Evolutionary conservation across 2,329 filamentous ascomycete genomes (phyloP).

Genomic region (Fusarium sp.): DNA sequence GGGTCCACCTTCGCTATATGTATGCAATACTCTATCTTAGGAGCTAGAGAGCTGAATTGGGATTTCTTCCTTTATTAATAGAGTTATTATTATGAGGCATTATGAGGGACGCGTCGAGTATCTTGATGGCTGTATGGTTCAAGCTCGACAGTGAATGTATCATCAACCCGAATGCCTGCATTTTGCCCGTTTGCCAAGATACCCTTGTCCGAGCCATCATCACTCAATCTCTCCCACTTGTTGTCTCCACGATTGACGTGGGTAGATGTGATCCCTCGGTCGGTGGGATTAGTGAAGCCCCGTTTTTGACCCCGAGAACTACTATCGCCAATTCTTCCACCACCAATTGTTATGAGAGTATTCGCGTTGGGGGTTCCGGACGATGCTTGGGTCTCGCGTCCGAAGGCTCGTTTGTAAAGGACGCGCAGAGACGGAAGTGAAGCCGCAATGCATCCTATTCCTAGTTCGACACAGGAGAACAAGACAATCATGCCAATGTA

Average conservation of each 20-base stretch:
- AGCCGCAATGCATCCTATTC: not conserved
- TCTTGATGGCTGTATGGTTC: not conserved
- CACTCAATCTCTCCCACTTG: not conserved
- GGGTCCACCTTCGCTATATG: too few relatives aligned
- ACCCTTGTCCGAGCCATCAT: not conserved
- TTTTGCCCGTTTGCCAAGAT: not conserved
- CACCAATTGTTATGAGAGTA: not conserved
- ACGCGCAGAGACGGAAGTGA: not conserved
- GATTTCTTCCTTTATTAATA: not conserved
- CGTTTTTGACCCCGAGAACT: not conserved
- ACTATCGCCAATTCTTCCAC: not conserved
- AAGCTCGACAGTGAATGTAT: not conserved
- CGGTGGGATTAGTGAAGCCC: not conserved
- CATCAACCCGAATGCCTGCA: not conserved
- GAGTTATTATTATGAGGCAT: not conserved
- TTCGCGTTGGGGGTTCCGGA: not conserved
- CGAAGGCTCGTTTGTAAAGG: not conserved
- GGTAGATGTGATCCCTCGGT: not conserved
- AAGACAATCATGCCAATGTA: slow-evolving; percentile 6
- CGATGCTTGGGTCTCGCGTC: not conserved
- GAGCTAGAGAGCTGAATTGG: too few relatives aligned
- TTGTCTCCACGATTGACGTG: not conserved
- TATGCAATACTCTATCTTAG: too few relatives aligned
- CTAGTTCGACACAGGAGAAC: slow-evolving; percentile 8
- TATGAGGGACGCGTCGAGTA: not conserved